phyloP scores from a whole-genome alignment of 108 stramenopile genomes.

The Cyclostephanos invisitatus region DNA sequence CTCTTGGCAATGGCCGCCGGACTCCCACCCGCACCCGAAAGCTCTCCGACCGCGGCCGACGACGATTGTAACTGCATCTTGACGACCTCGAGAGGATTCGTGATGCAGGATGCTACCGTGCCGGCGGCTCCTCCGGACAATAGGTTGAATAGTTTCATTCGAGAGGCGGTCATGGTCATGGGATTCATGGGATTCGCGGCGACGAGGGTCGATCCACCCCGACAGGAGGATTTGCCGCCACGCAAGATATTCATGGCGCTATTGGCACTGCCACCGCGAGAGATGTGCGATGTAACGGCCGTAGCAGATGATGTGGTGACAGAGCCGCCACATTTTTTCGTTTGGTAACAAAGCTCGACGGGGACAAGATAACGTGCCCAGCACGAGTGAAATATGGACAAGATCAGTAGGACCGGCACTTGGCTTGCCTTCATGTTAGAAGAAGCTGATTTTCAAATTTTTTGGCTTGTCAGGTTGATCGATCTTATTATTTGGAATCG shows the following conservation, averaged over 20 bases:
- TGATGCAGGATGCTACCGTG: constrained; percentile 76
- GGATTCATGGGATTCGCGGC: constrained; percentile 27
- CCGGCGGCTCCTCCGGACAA: constrained; percentile 82
- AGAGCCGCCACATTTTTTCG: not conserved
- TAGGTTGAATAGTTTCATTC: constrained; percentile 71
- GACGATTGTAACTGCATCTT: constrained; percentile 94
- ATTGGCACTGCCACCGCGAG: constrained; percentile 4
- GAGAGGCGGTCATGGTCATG: constrained; percentile 63
- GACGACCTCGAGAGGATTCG: constrained; percentile 87
- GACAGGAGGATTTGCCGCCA: constrained; percentile 20
- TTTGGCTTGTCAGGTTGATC: no score
- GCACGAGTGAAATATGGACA: not conserved
- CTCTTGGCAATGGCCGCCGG: constrained; percentile 64
- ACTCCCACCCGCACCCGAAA: constrained; percentile 42
- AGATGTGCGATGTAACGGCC: not conserved
- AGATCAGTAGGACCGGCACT: not conserved
- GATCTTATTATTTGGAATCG: no score
- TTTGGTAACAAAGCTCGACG: constrained; percentile 19
- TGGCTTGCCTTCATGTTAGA: constrained; percentile 7
- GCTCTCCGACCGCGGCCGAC: constrained; percentile 50
- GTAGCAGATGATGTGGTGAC: not conserved
- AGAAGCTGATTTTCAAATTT: no score
- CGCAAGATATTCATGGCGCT: constrained; percentile 9
- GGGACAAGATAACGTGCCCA: constrained; percentile 14
- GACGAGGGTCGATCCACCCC: constrained; percentile 43